phyloP scores from a whole-genome alignment of 768 basidiomycete genomes.

The Rubroboletus satanas region DNA sequence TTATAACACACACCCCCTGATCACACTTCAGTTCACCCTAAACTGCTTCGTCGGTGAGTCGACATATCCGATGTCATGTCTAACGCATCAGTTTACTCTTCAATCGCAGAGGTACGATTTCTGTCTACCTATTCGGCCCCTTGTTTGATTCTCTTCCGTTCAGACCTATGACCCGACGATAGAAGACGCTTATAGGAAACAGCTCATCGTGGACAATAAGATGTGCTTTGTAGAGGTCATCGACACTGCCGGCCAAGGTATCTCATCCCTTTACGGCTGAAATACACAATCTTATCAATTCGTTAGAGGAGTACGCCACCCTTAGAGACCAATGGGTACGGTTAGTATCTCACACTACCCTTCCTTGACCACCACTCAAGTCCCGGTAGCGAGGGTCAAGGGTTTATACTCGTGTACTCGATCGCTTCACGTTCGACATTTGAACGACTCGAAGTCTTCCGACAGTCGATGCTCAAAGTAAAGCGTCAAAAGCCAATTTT shows the following conservation, averaged over 20 bases:
- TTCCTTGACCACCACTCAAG: slow-evolving; percentile 8
- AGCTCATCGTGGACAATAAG: slow-evolving; percentile 88
- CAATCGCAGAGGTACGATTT: slow-evolving; percentile 49
- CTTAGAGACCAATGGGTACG: slow-evolving; percentile 97
- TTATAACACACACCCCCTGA: slow-evolving; percentile 5
- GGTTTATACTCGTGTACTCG: slow-evolving; percentile 96
- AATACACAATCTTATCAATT: slow-evolving; percentile 17
- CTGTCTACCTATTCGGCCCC: slow-evolving; percentile 2
- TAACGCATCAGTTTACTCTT: slow-evolving; percentile 13
- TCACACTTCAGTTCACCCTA: slow-evolving; percentile 76
- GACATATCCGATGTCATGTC: slow-evolving; percentile 1
- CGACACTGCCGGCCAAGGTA: slow-evolving; percentile 97
- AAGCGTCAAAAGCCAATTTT: slow-evolving; percentile 84
- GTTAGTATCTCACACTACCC: slow-evolving; percentile 44
- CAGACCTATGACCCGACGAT: slow-evolving; percentile 98
- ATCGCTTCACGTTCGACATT: slow-evolving; percentile 93
- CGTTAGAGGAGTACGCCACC: slow-evolving; percentile 91
- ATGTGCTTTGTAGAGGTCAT: slow-evolving; percentile 97
- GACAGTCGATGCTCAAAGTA: slow-evolving; percentile 85
- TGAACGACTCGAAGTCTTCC: slow-evolving; percentile 84
- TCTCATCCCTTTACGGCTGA: slow-evolving; percentile 22
- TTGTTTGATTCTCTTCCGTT: slow-evolving; percentile 7
- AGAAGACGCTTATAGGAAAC: slow-evolving; percentile 96
- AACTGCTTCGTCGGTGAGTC: slow-evolving; percentile 92
- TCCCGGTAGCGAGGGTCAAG: slow-evolving; percentile 85